Evolutionary conservation across 2,329 filamentous ascomycete species (phyloP), one percentile per base, ranked within the genome.

Genomic region (Curvularia lunata): DNA sequence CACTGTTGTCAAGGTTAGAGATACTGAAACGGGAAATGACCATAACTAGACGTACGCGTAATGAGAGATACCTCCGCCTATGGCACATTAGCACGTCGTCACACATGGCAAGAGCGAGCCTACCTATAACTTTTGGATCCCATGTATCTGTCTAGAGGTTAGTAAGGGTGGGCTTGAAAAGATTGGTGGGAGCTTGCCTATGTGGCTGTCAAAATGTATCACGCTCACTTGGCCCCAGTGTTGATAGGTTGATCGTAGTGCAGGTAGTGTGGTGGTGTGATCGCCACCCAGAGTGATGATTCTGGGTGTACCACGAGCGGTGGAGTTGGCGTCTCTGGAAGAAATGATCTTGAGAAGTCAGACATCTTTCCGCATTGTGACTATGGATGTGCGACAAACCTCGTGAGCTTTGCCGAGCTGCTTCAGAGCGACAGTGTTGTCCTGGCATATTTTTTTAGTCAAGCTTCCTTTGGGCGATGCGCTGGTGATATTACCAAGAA

Each of bases 191-290:
- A 10, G 43, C 67, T 58, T 65, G 75, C 75, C 81, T 57, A 84
- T 71, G 64, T 84, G 83, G 43, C 79, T 82, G 65, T 85, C 83
- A 62, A 86, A 85, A 68, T 85, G 83, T n/a, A 85, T 84, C 5
- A 85, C 83, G 59, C 82, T 84, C 2, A 85, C 81, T 13, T 78
- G 69, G 0, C 83, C 85, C 82, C 83, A 88, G 50, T 79, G 77
- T 3, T 78, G 59, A 62, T 79, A 71, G 0, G 81, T 80, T 2
- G 82, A 84, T 49, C 83, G 71, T 62, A 85, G 65, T 0, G 83
- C 83, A 2, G 82, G 80, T 5, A 85, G 71, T 0, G 83, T 85
- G 0, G 83, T 85, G 0, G 83, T 85, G 70, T 86, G 84, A 62
- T 86, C 83, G 23, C 84, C 84, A 10, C 84, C 83, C 0, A 85